Base-by-base conservation (phyloP, 257 asterid species). In the Lycium barbarum region DNA sequence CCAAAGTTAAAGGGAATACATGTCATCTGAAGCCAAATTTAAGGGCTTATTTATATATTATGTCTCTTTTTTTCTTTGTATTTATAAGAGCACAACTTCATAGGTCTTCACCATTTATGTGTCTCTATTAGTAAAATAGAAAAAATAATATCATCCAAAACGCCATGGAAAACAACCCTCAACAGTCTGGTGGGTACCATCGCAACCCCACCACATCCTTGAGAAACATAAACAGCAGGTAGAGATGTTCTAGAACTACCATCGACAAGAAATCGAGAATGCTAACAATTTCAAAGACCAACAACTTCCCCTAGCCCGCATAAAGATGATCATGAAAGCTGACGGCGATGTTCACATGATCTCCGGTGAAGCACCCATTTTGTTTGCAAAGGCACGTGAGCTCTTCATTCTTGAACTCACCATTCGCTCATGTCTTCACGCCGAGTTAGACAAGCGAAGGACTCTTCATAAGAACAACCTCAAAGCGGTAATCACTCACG, bases 321-420 rank as follows among this genome's bases (percentile, higher is more conserved):
- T 95, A 86, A 95, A 93, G 91, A 95, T 93, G 90, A 95, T 95
- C 86, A 95, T 95, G 98, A 95, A 93, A 84, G 97, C 97, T 8
- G 98, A 95, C 55, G 96, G 93, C 65, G 98, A 95, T 82, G 98
- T 95, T 58, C 95, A 94, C 7, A 93, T 94, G 98, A 91, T 94
- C 73, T 95, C 98, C 3, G 97, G 98, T 57, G 98, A 95, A 90
- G 94, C 98, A 2, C 98, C 98, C 18, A 90, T 95, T 51, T 90
- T 95, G 43, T 93, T 95, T 88, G 95, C 98, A 13, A 95, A 95
- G 88, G 98, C 98, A 7, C 93, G 98, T 84, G 98, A 93, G 89
- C 91, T 95, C 62, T 95, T 95, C 92, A 95, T 95, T 80, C 92
- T 93, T 18, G 98, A 95, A 86, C 96, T 95, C 90, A 95, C 98